Evolutionary conservation across 164 flowering plant species (phyloP), one percentile per base, ranked within the genome.

Genomic region (Nymphaea thermarum): DNA sequence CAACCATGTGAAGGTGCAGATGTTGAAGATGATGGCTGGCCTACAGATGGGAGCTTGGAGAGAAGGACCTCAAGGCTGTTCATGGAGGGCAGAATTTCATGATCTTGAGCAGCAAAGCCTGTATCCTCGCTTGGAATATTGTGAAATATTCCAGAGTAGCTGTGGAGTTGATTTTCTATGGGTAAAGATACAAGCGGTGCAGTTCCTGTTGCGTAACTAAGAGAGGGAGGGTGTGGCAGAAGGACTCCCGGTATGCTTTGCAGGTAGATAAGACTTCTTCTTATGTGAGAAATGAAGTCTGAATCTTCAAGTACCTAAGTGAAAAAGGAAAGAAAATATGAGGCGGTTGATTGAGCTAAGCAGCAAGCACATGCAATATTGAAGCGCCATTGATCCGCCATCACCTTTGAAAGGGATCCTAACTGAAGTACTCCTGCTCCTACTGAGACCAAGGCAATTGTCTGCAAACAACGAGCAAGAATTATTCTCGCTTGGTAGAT

Each of bases 11-110:
- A 51, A 51, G 12, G 57, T 3, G 57, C 57, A 51, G 14, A 10
- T 51, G 57, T 51, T 51, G 57, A 51, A 5, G 57, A 51, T 10
- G 57, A 51, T 10, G 57, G 57, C 4, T 51, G 57, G 8, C 14
- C 57, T 51, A 91, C 96, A 0, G 97, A 83, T 3, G 98, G 98
- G 14, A 94, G 93, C 85, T 89, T 94, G 0, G 98, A 88, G 66
- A 94, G 90, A 17, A 94, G 90, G 3, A 96, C 93, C 72, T 91
- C 97, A 3, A 94, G 89, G 84, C 97, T 91, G 73, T 88, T 91
- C 57, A 51, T 51, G 14, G 57, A 51, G 57, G 57, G 57, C 57
- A 51, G 8, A 8, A 51, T 78, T 73, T 84, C 83, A 78, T 83
- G 83, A 6, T 88, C 87, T 43, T 86, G 66, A 72, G 81, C 79